Evolutionary conservation across 2,329 filamentous ascomycete species (phyloP), one percentile per base, ranked within the genome.

Genomic region (Aschersonia sp.): DNA sequence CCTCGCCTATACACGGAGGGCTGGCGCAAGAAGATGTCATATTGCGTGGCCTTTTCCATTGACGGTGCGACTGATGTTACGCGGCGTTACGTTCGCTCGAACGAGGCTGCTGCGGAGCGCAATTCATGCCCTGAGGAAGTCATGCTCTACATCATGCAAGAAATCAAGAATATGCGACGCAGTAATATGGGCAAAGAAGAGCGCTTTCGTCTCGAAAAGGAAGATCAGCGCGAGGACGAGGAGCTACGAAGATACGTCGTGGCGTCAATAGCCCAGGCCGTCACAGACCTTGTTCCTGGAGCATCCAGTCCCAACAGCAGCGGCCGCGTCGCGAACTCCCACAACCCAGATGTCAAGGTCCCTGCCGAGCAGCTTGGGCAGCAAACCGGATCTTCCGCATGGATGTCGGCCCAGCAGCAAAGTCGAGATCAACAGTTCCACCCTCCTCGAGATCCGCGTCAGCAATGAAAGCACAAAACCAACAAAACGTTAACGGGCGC

Each of bases 21-120:
- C 51, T 98, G 92, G 92, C 82, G 84, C 56, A 92, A 92, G 72
- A 94, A 92, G 70, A 86, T 97, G 72, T 89, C 88, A 0, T 98
- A 98, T 68, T 96, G 89, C 69, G 82, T 98, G 51, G 92, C 91
- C 46, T 98, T 98, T 62, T 94, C 89, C 9, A 89, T 87, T 49
- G 92, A 98, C 52, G 92, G 80, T 28, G 77, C 78, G 10, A 79
- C 78, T 35, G 78, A 83, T 58, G 78, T 84, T 32, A 82, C 80
- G 29, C 69, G 78, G 40, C 72, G 79, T 56, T 83, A 85, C 51
- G 80, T 84, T 9, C 84, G 85, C 56, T 86, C 87, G 65, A 73
- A 71, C 51, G 80, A 83, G 55, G 75, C 85, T 56, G 82, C 85
- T 35, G 71, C 77, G n/a, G 80, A 85, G 52, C 82, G 92, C 53